A percentile compares a stretch with the other conserved stretches of the same genome.
phyloP scores from a whole-genome alignment of 225 moss, liverwort and hornwort species.

The Pseudoscleropodium purum region DNA sequence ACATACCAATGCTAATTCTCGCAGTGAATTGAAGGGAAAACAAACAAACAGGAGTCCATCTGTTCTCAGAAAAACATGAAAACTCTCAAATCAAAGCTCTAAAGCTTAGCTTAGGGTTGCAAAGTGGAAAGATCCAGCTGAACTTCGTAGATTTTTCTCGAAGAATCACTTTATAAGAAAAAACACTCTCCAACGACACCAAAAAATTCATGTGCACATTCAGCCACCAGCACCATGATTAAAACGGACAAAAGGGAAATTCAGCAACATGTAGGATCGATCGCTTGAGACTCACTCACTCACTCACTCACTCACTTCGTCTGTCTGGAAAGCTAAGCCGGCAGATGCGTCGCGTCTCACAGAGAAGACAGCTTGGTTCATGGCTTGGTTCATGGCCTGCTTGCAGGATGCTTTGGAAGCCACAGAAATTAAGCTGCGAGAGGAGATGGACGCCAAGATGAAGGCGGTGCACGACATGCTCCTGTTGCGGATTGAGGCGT shows the following conservation, averaged over 20 bases:
- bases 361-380: neutral
- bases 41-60: no score
- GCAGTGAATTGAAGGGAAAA: neutral
- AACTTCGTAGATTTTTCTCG: neutral
- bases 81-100: neutral
- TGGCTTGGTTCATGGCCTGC: neutral
- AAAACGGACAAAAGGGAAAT: neutral
- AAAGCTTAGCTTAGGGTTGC: neutral
- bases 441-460: constrained; percentile 46
- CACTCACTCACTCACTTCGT: neutral
- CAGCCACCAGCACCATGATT: neutral
- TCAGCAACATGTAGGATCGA: neutral
- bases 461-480: constrained; percentile 37
- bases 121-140: neutral
- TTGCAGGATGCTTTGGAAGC: constrained; percentile 33
- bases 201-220: neutral
- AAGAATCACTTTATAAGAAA: neutral
- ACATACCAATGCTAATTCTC: neutral
- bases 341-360: neutral
- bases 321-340: neutral
- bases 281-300: neutral
- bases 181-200: neutral
- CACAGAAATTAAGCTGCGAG: constrained; percentile 43
- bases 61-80: neutral
- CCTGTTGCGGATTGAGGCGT: constrained; percentile 21